These are phyloP conservation scores for Linanthus parryae DNA, from an alignment of 148 eudicot species.

Conservation along the genomic window DNA sequence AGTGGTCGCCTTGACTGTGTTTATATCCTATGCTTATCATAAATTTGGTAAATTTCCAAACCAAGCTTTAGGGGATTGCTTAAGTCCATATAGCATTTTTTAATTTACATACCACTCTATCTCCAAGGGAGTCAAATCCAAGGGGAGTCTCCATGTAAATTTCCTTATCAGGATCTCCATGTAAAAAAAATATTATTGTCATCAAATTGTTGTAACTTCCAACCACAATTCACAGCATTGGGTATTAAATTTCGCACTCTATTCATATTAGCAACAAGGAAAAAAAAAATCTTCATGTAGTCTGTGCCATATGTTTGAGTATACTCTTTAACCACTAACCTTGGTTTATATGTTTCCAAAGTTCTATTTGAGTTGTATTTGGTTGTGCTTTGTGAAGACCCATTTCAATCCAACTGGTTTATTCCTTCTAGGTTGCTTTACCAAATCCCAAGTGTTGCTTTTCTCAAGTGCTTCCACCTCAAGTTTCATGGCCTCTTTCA, in stretches of 20 bases:
- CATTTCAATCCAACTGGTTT: not conserved
- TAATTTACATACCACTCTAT: not conserved
- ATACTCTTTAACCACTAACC: not conserved
- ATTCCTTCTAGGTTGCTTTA: not conserved
- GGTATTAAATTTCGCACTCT: not conserved
- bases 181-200: not conserved
- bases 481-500: not conserved
- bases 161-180: not conserved
- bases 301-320: not conserved
- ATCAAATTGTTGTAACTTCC: not conserved
- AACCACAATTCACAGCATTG: not conserved
- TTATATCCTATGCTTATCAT: not conserved
- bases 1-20: not conserved
- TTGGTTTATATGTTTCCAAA: not conserved
- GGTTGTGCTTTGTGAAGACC: not conserved
- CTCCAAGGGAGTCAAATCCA: not conserved
- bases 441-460: not conserved
- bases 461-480: not conserved
- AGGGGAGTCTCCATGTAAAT: constrained; percentile 1
- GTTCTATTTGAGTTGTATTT: not conserved
- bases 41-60: not conserved
- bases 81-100: not conserved
- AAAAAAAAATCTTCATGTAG: no score
- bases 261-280: not conserved
- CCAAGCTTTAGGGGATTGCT: constrained; percentile 3